Conservation (phyloP, 2,329 filamentous ascomycete genomes). For the Alternaria arborescens region DNA sequence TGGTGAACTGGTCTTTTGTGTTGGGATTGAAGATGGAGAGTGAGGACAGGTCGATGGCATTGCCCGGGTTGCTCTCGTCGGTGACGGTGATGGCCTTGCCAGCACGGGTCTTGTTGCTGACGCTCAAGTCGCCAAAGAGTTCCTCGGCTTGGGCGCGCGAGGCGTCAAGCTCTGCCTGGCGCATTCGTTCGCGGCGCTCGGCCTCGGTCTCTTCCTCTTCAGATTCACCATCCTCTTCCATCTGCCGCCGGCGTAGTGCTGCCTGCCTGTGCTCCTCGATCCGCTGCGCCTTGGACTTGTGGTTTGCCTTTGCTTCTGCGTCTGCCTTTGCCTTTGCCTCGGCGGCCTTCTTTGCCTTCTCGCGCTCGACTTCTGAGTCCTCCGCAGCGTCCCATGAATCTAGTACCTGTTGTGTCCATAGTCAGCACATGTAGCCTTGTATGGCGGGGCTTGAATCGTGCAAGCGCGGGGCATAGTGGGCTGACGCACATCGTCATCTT, state of each 20-base stretch:
- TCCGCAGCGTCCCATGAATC: constrained; percentile 98
- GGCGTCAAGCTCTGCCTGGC: constrained; percentile 82
- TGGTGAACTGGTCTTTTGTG: constrained; percentile 85
- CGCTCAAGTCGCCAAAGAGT: constrained; percentile 79
- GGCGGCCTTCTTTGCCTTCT: constrained; percentile 88
- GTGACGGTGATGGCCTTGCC: constrained; percentile 73
- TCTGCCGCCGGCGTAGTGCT: constrained; percentile 66
- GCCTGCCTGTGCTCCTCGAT: constrained; percentile 76
- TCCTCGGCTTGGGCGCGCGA: constrained; percentile 92
- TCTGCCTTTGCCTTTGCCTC: constrained; percentile 90
- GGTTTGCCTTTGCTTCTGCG: constrained; percentile 84
- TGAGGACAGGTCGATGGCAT: constrained; percentile 80
- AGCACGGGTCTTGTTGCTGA: constrained; percentile 73
- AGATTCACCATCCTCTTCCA: constrained; percentile 65
- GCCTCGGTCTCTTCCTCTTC: constrained; percentile 77
- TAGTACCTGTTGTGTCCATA: constrained; percentile 70
- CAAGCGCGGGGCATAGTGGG: constrained; percentile 25
- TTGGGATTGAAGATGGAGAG: constrained; percentile 88
- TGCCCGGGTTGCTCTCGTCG: constrained; percentile 76
- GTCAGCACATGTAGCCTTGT: constrained; percentile 31
- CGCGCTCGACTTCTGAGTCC: constrained; percentile 94
- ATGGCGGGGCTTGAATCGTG: constrained; percentile 29
- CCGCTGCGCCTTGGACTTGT: constrained; percentile 88
- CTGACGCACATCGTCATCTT: constrained; percentile 75
- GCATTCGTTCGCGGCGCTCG: constrained; percentile 76